Base-by-base conservation (phyloP, 257 asterid species). In the Orobanche coerulescens region DNA sequence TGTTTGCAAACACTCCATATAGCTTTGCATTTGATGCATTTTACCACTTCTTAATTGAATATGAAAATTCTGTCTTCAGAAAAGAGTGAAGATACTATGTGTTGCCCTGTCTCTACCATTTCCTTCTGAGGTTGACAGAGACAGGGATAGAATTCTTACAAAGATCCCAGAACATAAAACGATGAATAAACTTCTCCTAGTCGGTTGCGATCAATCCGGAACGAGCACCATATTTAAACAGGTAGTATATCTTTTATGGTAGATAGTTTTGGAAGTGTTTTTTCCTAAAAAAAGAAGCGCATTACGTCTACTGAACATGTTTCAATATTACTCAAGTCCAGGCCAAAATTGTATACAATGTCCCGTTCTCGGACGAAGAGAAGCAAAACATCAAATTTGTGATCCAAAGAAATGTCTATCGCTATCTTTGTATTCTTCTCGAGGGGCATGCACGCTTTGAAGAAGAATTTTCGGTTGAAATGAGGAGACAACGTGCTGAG, bases 191-290 rank as follows among this genome's bases (percentile, higher is more conserved):
- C 63, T 93, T 53, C 91, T 93, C 53, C 81, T 93, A 14, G 79
- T 82, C 39, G 97, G 99, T 62, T 72, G 79, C 68, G 90, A 85
- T 71, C 88, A 75, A 61, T 93, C 99, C 0, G 99, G 99, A 42
- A 82, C 95, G 0, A 89, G 96, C 69, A 83, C 97, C 15, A 75
- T 93, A 67, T 93, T 77, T 66, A 93, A 93, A 75, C 99, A 89
- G 92, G 99, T 89, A 44, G 43, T 42, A 31, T 49, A 11, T 16
- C 10, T 22, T 58, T n/a, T 37, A 58, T 39, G 10, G 50, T 44
- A 14, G 51, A 44, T 44, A n/a, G n/a, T n/a, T n/a, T n/a, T n/a
- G n/a, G n/a, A n/a, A n/a, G n/a, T n/a, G n/a, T n/a, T n/a, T n/a
- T n/a, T n/a, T n/a, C n/a, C n/a, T n/a, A n/a, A n/a, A n/a, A n/a